phyloP scores from a whole-genome alignment of 345 rosid species.

The Citrus maxima region DNA sequence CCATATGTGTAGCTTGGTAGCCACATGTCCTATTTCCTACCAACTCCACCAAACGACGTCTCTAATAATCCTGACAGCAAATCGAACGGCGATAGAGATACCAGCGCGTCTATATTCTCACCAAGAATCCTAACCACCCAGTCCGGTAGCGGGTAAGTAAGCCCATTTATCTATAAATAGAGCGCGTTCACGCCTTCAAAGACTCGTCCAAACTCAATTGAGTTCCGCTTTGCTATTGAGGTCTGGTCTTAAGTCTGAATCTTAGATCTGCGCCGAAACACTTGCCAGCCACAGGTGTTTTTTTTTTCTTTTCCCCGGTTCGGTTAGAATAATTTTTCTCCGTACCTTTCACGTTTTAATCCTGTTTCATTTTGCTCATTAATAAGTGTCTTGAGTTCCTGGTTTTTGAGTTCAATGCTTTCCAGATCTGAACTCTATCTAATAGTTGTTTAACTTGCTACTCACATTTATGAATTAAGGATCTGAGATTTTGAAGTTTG shows the following conservation, averaged over 20 bases:
- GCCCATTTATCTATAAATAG: slow-evolving; percentile 25
- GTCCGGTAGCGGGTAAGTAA: slow-evolving; percentile 12
- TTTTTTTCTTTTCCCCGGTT: too few species aligned
- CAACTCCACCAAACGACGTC: slow-evolving; percentile 22
- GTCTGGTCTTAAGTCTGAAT: slow-evolving; percentile 12
- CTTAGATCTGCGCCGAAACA: slow-evolving; percentile 6
- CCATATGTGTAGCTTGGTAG: neutral
- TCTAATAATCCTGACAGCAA: neutral
- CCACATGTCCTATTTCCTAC: slow-evolving; percentile 30
- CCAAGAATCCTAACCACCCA: slow-evolving; percentile 13
- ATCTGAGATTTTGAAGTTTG: slow-evolving; percentile 11
- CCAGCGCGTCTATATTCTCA: slow-evolving; percentile 2
- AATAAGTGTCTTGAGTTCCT: neutral
- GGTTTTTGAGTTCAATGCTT: neutral
- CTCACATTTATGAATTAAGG: neutral
- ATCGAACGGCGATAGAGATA: slow-evolving; percentile 17
- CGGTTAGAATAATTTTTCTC: too few species aligned
- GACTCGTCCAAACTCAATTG: slow-evolving; percentile 2
- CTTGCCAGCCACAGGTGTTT: slow-evolving; percentile 7
- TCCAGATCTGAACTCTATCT: slow-evolving; percentile 11
- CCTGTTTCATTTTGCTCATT: neutral
- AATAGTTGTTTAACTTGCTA: neutral
- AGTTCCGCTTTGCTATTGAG: neutral
- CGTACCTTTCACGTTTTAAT: neutral
- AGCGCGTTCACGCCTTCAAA: neutral